Evolutionary conservation across 352 stramenopile genomes (phyloP).

Genomic region (Phytophthora pini): DNA sequence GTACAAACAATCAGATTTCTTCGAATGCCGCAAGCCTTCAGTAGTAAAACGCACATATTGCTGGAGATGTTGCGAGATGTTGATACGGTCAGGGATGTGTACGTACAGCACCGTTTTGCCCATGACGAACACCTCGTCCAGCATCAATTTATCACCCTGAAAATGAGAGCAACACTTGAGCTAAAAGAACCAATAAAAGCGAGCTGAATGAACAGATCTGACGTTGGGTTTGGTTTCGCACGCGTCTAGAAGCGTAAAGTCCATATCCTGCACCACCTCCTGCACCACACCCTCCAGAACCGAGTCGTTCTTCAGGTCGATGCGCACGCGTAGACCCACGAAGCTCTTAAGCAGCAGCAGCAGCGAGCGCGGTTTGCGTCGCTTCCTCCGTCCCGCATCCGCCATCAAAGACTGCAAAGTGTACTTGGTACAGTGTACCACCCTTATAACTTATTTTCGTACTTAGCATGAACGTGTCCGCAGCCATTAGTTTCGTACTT

Average conservation of each 20-base stretch:
- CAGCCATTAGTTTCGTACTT: slow-evolving; percentile 48
- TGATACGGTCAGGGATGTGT: slow-evolving; percentile 88
- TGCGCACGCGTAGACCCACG: slow-evolving; percentile 76
- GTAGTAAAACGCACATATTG: slow-evolving; percentile 63
- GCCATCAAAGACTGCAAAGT: slow-evolving; percentile 10
- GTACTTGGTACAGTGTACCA: no score
- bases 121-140: slow-evolving; percentile 91
- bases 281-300: slow-evolving; percentile 81
- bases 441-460: no score
- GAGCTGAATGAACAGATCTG: not conserved
- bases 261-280: slow-evolving; percentile 88
- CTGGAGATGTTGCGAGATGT: slow-evolving; percentile 78
- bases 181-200: not conserved
- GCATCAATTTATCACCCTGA: slow-evolving; percentile 59
- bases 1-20: not conserved
- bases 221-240: slow-evolving; percentile 81
- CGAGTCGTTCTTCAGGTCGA: slow-evolving; percentile 88
- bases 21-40: not conserved
- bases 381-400: slow-evolving; percentile 21
- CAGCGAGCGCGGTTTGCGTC: slow-evolving; percentile 60
- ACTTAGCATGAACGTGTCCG: slow-evolving; percentile 7
- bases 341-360: slow-evolving; percentile 88
- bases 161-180: not conserved
- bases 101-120: slow-evolving; percentile 87
- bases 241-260: slow-evolving; percentile 82